Evolutionary conservation across 108 stramenopile genomes (phyloP).

Genomic region (Epithemia pelagica): DNA sequence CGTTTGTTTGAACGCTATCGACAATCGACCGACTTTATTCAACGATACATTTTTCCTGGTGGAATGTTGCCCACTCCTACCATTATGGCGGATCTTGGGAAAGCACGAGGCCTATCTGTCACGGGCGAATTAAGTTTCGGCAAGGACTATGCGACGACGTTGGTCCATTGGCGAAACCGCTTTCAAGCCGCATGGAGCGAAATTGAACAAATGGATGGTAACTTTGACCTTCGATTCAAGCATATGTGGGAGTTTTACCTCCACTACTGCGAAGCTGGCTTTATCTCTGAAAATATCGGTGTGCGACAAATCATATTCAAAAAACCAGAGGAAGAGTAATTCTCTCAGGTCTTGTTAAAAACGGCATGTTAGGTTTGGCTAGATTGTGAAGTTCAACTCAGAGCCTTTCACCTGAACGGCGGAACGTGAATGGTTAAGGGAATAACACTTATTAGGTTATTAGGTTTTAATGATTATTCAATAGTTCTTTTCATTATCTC

Average conservation of each 20-base stretch:
- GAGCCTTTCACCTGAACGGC: no score
- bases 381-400: no score
- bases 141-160: slow-evolving; percentile 91
- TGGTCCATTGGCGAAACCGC: slow-evolving; percentile 89
- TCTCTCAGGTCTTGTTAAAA: no score
- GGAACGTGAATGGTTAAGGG: no score
- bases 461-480: no score
- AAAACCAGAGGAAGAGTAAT: no score
- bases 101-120: slow-evolving; percentile 61
- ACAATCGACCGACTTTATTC: slow-evolving; percentile 92
- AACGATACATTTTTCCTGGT: slow-evolving; percentile 95
- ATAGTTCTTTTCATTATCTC: no score
- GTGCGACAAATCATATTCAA: neutral
- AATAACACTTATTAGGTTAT: no score
- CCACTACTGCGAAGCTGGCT: slow-evolving; percentile 95
- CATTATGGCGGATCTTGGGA: slow-evolving; percentile 73
- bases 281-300: slow-evolving; percentile 20
- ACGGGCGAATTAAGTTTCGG: slow-evolving; percentile 88
- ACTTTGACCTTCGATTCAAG: slow-evolving; percentile 88
- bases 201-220: neutral
- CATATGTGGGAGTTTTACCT: slow-evolving; percentile 96
- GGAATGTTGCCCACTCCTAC: slow-evolving; percentile 85
- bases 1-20: slow-evolving; percentile 86
- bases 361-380: no score
- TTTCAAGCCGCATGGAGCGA: slow-evolving; percentile 37